Base-by-base conservation (phyloP, 257 asterid species). In the Salvia rosmarinus region DNA sequence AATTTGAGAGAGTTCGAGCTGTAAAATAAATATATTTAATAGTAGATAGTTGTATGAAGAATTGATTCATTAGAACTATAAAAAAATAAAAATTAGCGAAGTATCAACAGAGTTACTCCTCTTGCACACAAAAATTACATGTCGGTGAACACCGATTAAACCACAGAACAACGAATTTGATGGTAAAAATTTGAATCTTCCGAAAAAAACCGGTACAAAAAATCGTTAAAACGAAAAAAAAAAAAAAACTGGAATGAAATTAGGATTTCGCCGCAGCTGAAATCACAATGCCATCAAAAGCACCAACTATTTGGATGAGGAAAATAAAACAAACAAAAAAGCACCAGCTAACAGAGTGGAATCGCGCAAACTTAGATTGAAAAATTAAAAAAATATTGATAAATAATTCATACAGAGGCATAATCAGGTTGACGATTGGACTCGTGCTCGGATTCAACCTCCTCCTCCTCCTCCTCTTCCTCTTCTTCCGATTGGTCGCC, bases 401-500 rank as follows among this genome's bases (percentile, higher is more conserved):
- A 21, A 2, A 20, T 32, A 55, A 3, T 3, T 35, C 89, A 57
- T 82, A 95, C 99, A 30, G 96, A 89, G 32, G 82, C 95, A 76
- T 84, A 86, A 54, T 83, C 94, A 19, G 96, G 93, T 78, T 89
- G 96, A 16, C 90, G 93, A 84, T 88, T 91, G 57, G 99, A 95
- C 72, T 89, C 97, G 78, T 91, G 99, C 82, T 91, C 97, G 11
- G 96, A 89, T 81, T 95, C 98, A 54, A 89, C 87, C 79, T 91
- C 96, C 82, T 87, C 97, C 51, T 87, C 97, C 51, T 91, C 97
- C 54, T 91, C 97, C 57, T 90, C 96, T 13, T 94, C 98, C 74
- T 89, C 93, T 78, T 87, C 95, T 77, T 94, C 99, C 5, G 99
- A 91, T 75, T 94, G 99, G 71, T 95, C 99, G 12, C 99, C 99